Conservation (phyloP, 2,329 filamentous ascomycete species). For the Colletotrichum sp. region DNA sequence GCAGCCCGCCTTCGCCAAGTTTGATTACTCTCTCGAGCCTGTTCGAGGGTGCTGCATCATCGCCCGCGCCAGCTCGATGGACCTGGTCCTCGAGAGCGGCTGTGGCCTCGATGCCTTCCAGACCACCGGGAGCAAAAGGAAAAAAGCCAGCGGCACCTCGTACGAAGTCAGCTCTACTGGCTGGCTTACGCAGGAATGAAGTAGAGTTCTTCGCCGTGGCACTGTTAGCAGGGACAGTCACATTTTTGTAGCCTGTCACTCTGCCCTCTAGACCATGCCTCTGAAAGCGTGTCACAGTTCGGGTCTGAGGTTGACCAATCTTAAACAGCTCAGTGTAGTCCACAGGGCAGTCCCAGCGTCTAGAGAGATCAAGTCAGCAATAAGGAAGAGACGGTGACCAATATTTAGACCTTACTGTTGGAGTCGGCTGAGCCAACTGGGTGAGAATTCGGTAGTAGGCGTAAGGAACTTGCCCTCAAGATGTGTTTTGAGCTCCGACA, state of each 20-base stretch:
- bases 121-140: conserved; percentile 87
- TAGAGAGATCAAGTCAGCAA: conserved; percentile 9
- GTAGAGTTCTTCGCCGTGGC: conserved; percentile 96
- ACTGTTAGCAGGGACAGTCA: conserved; percentile 87
- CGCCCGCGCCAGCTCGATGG: conserved; percentile 44
- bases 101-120: conserved; percentile 85
- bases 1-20: conserved; percentile 77
- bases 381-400: background rate
- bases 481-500: conserved; percentile 68
- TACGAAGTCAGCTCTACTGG: conserved; percentile 86
- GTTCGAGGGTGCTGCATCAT: conserved; percentile 42
- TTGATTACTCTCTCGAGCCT: conserved; percentile 87
- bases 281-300: conserved; percentile 92
- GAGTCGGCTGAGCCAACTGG: conserved; percentile 84
- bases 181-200: conserved; percentile 84
- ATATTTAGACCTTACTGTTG: conserved; percentile 66
- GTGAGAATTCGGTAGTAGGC: conserved; percentile 79
- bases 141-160: conserved; percentile 92
- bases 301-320: conserved; percentile 87
- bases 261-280: conserved; percentile 90
- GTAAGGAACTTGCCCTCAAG: conserved; percentile 80
- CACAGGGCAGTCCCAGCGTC: conserved; percentile 77
- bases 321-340: conserved; percentile 86
- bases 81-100: conserved; percentile 83
- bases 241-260: conserved; percentile 92